Evolutionary conservation across 306 rosid species (phyloP), one percentile per base, ranked within the genome.

Genomic region (Cicer cuneatum): DNA sequence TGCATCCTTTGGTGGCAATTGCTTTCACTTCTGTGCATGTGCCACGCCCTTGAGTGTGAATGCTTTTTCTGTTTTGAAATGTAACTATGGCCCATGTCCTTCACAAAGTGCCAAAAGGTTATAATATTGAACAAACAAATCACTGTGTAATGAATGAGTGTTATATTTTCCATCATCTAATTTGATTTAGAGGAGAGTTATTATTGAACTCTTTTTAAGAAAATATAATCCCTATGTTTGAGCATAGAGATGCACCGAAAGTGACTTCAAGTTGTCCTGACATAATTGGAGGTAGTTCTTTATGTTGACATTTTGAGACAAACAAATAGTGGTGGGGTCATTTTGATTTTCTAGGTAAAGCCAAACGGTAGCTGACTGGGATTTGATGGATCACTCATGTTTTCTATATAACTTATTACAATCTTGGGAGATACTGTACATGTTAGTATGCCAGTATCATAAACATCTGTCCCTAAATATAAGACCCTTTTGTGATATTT

Each of bases 271-370:
- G 84, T 66, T 58, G 69, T 76, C 62, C 68, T 72, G 39, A 67
- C 68, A 41, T 77, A 79, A 69, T 74, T 56, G 68, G 66, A 74
- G 75, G 41, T 40, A 18, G 72, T 72, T 24, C 33, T 24, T 24
- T 74, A 77, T 84, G 62, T 71, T 71, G 84, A 79, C 80, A 73
- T 66, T 66, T 59, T 66, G 56, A 57, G 33, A 24, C 33, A 80
- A 77, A 75, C 74, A 67, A 70, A 69, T 81, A 75, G 66, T 37
- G 45, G 80, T 74, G 84, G 83, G 85, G 87, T 71, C 82, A 7
- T 61, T 60, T 56, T 77, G 46, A 54, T 83, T 46, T 80, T 81
- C 66, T 35, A 39, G 76, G 80, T 62, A 71, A 65, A 11, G 75
- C 78, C 72, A 75, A 42, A 74, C 37, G 80, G 39, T 86, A 56